Conservation (phyloP, 371 early-diverging fungal genomes). For the Batkoa obscura region DNA sequence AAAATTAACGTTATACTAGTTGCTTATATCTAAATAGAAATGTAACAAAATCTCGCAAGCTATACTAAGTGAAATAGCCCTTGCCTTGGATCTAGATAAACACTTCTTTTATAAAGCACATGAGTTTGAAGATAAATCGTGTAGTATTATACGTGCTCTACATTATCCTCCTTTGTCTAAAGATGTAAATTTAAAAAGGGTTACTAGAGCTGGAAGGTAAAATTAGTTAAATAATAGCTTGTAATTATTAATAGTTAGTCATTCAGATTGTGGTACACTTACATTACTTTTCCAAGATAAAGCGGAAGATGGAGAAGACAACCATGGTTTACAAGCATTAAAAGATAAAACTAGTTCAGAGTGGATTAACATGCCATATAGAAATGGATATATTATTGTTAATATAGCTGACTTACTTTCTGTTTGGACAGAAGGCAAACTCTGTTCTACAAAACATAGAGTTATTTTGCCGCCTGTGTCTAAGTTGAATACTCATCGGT, state of each 20-base stretch:
- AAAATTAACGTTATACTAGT: too few relatives aligned
- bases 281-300: constrained; percentile 2
- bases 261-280: constrained; percentile 1
- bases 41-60: neutral
- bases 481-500: too few relatives aligned
- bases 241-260: neutral
- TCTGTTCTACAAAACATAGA: neutral
- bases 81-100: neutral
- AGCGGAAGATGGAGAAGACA: neutral
- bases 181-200: neutral
- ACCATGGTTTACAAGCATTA: neutral
- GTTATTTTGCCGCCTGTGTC: neutral
- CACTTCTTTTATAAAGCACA: neutral
- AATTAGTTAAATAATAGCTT: neutral
- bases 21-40: neutral
- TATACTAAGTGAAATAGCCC: neutral
- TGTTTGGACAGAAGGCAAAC: constrained; percentile 1
- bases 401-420: neutral
- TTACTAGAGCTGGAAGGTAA: constrained; percentile 1
- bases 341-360: neutral
- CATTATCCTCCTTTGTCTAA: neutral
- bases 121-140: neutral
- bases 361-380: neutral
- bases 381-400: neutral
- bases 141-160: neutral